Percentiles rank a stretch among this genome's conserved stretches.
phyloP scores from a whole-genome alignment of 345 rosid species.

The Luvunga scandens region DNA sequence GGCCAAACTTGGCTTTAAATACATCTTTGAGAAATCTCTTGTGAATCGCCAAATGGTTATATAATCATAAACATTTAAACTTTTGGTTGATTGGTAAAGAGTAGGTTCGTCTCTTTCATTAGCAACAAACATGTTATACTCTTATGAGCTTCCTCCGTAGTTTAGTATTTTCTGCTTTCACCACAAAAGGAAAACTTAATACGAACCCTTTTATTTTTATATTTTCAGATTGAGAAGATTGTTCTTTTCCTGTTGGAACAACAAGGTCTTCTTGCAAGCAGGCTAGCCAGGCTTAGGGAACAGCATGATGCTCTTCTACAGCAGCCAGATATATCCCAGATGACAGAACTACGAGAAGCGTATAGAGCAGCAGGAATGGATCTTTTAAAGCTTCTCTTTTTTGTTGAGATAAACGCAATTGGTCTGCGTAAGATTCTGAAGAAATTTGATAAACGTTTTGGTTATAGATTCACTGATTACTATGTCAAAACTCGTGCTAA shows the following conservation, averaged over 20 bases:
- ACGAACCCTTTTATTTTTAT: not conserved
- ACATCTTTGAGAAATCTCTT: not conserved
- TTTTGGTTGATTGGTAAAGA: not conserved
- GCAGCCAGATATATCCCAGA: conserved; percentile 63
- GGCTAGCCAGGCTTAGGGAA: conserved; percentile 64
- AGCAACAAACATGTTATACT: not conserved
- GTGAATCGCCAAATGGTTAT: not conserved
- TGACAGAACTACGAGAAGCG: conserved; percentile 66
- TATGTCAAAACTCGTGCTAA: conserved; percentile 94
- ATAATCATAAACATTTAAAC: not conserved
- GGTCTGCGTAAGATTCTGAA: conserved; percentile 95
- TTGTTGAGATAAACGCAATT: conserved; percentile 85
- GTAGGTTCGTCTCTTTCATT: not conserved
- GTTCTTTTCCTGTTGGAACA: conserved; percentile 95
- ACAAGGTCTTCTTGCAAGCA: conserved; percentile 84
- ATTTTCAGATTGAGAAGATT: conserved; percentile 85
- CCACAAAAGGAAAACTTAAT: not conserved
- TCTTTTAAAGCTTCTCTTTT: conserved; percentile 75
- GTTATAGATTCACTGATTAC: conserved; percentile 85
- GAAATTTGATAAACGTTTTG: conserved; percentile 96
- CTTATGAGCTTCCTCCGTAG: not conserved
- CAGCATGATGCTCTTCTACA: conserved; percentile 59
- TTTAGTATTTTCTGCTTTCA: not conserved
- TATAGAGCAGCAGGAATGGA: conserved; percentile 77
- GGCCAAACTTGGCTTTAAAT: not conserved